Evolutionary conservation across 345 rosid genomes (phyloP).

Genomic region (Camelina sativa): DNA sequence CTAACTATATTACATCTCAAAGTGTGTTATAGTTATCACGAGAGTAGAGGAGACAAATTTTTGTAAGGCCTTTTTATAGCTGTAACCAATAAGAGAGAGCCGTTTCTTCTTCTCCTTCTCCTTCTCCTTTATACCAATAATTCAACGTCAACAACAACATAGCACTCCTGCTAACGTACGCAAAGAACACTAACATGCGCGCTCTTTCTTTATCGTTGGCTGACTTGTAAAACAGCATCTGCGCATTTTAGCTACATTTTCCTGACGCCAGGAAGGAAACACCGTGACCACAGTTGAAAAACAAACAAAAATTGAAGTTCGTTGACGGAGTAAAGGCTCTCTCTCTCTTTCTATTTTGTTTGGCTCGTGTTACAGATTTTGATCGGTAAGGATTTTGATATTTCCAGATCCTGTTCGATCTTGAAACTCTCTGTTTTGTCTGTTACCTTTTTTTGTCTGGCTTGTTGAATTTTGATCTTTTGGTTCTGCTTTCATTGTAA

Average conservation of each 20-base stretch:
- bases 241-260: slow-evolving; percentile 43
- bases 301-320: slow-evolving; percentile 13
- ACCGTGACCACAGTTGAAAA: background rate
- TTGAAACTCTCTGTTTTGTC: slow-evolving; percentile 32
- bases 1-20: slow-evolving; percentile 7
- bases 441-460: slow-evolving; percentile 12
- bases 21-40: slow-evolving; percentile 26
- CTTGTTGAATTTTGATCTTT: slow-evolving; percentile 31
- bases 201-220: slow-evolving; percentile 17
- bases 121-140: slow-evolving; percentile 23
- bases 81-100: slow-evolving; percentile 30
- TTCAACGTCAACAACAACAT: slow-evolving; percentile 41
- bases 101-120: slow-evolving; percentile 5
- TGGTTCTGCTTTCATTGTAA: background rate
- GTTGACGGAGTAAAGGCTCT: slow-evolving; percentile 32
- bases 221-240: slow-evolving; percentile 24
- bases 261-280: slow-evolving; percentile 1
- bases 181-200: slow-evolving; percentile 36
- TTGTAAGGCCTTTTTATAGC: slow-evolving; percentile 15
- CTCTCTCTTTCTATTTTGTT: slow-evolving; percentile 27
- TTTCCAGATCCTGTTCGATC: slow-evolving; percentile 28
- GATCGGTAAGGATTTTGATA: slow-evolving; percentile 16
- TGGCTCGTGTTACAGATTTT: background rate
- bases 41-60: slow-evolving; percentile 6
- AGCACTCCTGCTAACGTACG: slow-evolving; percentile 32